Evolutionary conservation across 2,329 filamentous ascomycete genomes (phyloP), one percentile per base, ranked within the genome.

Genomic region (Trichophyton simii): DNA sequence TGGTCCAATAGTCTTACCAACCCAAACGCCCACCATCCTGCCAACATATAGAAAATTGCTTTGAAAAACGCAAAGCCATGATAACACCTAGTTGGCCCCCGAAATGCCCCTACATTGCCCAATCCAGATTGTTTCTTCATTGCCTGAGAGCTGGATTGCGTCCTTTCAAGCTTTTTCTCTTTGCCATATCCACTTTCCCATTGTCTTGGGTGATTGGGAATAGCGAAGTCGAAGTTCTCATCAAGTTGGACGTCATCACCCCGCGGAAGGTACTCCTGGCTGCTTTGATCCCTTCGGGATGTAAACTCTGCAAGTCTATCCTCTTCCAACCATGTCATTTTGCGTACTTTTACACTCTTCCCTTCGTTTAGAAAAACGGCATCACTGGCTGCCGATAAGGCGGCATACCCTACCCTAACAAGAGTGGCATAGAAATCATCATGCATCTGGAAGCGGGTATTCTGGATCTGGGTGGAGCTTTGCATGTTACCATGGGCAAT

Each of bases 361-460:
- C 92, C 92, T 73, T 97, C 92, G 64, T 96, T 96, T 9, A 99
- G 78, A 70, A 96, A 97, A 0, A 97, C 94, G 2, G 92, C 92
- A 73, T 97, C 91, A 68, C 90, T 96, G 0, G 94, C 94, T 73
- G 95, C 92, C 0, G 90, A 95, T 63, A 97, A 84, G 11, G 92
- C 86, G 9, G 86, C 86, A 70, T 96, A 96, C 0, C 94, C 94
- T 41, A 90, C 84, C 63, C 91, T 86, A 2, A 97, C 80, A 3
- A 97, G 78, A 0, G 90, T 88, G 0, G 91, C 95, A 72, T 97
- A 99, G 70, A 97, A 96, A 71, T 99, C 94, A 79, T 97, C 95
- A 61, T 90, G 85, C 78, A 88, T 85, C 50, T 86, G 89, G 60
- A 97, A 83, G 11, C 86, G 84, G 42, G 96, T 83, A 44, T 87